A percentile compares a stretch with the other conserved stretches of the same genome.
Evolutionary conservation across 2,329 filamentous ascomycete genomes (phyloP).

Genomic region (Chalara sp.): DNA sequence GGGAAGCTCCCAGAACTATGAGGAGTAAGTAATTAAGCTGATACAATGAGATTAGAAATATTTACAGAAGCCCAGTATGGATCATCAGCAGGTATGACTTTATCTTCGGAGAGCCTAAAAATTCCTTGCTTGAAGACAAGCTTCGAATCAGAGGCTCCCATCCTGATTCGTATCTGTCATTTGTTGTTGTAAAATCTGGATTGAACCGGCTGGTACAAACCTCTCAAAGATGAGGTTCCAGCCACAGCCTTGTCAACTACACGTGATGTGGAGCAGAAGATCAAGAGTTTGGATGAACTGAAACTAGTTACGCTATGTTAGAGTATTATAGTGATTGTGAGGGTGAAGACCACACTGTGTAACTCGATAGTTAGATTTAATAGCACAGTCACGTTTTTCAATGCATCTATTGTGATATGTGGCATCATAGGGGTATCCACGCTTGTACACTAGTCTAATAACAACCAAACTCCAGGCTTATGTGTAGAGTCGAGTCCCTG

Average conservation of each 20-base stretch:
- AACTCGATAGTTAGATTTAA: no score
- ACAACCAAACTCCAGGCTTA: no score
- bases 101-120: conserved; percentile 90
- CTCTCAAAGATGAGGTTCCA: not conserved
- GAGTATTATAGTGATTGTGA: no score
- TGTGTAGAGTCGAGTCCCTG: conserved; percentile 8
- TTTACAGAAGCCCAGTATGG: conserved; percentile 87
- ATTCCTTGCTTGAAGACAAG: conserved; percentile 98
- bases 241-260: not conserved
- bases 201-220: no score
- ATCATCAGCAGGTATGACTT: conserved; percentile 79
- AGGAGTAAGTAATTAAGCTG: not conserved
- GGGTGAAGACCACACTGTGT: no score
- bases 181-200: conserved; percentile 4
- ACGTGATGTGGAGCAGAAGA: not conserved
- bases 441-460: no score
- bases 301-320: no score
- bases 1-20: conserved; percentile 92
- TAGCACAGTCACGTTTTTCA: no score
- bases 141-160: conserved; percentile 99
- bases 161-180: conserved; percentile 34
- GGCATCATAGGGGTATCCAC: no score
- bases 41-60: conserved; percentile 13
- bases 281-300: no score
- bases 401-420: no score